Percentiles rank a stretch among this genome's conserved stretches.
These are phyloP conservation scores for Dothistroma pini DNA, from an alignment of 2,329 filamentous ascomycete species.

Conservation along the genomic window DNA sequence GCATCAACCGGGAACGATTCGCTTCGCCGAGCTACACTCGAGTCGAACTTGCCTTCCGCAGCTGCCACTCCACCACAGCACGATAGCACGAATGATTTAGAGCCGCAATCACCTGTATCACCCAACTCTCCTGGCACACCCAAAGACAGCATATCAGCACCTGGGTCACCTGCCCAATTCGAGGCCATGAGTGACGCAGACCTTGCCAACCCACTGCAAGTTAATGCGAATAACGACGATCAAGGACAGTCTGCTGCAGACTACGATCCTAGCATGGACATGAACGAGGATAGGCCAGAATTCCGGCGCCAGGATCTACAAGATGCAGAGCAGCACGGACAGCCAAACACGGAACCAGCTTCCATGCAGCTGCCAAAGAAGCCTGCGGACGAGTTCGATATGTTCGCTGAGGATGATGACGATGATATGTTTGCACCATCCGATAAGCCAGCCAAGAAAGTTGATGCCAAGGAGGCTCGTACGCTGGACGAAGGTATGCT, in stretches of 20 bases:
- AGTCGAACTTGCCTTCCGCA: constrained; percentile 38
- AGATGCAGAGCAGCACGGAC: constrained; percentile 19
- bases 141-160: constrained; percentile 24
- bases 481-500: constrained; percentile 69
- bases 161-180: constrained; percentile 38
- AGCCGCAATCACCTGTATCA: constrained; percentile 25
- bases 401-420: constrained; percentile 60
- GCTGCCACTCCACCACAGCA: constrained; percentile 37
- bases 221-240: constrained; percentile 40
- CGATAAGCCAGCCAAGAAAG: constrained; percentile 38
- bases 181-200: constrained; percentile 41
- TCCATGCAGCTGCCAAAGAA: constrained; percentile 10
- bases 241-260: constrained; percentile 88
- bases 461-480: constrained; percentile 51
- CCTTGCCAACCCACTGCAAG: constrained; percentile 34
- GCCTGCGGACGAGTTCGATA: constrained; percentile 49
- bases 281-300: constrained; percentile 65
- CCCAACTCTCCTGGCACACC: constrained; percentile 37
- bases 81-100: constrained; percentile 26
- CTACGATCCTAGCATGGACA: constrained; percentile 85
- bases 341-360: not conserved
- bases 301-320: constrained; percentile 26
- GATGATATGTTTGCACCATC: constrained; percentile 87
- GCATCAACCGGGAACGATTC: constrained; percentile 54
- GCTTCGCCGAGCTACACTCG: constrained; percentile 62